These are phyloP conservation scores for Cyclotella cryptica DNA, from an alignment of 108 stramenopile genomes.

Conservation along the genomic window DNA sequence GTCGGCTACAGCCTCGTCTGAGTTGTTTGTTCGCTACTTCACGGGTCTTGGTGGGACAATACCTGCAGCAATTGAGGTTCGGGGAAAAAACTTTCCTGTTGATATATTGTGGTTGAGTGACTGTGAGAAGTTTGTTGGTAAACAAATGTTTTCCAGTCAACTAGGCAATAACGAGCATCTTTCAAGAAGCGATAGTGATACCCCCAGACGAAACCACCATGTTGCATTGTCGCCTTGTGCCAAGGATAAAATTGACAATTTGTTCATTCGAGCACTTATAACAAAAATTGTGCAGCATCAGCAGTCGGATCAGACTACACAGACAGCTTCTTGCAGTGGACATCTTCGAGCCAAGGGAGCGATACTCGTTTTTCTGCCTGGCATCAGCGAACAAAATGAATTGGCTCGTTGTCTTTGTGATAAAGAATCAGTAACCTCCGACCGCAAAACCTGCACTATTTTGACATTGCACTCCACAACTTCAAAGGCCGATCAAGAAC, in stretches of 20 bases:
- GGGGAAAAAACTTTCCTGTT: constrained; percentile 68
- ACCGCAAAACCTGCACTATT: constrained; percentile 51
- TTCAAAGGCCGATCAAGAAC: constrained; percentile 65
- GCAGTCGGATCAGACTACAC: constrained; percentile 11
- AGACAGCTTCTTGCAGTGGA: background rate
- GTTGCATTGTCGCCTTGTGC: constrained; percentile 58
- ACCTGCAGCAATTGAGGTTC: constrained; percentile 53
- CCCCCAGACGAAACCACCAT: constrained; percentile 3
- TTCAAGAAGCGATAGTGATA: constrained; percentile 3
- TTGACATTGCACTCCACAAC: constrained; percentile 80
- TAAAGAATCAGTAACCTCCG: constrained; percentile 7
- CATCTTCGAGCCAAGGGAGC: constrained; percentile 49
- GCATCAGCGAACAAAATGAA: constrained; percentile 75
- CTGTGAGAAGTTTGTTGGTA: constrained; percentile 54
- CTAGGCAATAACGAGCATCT: background rate
- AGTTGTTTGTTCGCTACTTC: constrained; percentile 60
- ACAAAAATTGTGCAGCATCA: constrained; percentile 50
- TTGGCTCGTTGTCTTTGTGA: constrained; percentile 49
- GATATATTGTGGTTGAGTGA: constrained; percentile 52
- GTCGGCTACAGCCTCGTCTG: constrained; percentile 66
- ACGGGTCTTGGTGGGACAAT: background rate
- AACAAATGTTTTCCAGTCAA: constrained; percentile 10
- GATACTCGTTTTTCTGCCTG: constrained; percentile 93
- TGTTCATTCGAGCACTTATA: constrained; percentile 52
- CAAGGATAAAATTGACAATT: constrained; percentile 52